Conservation (phyloP, 2,329 filamentous ascomycete species). For the Ceratocystis colombiana region DNA sequence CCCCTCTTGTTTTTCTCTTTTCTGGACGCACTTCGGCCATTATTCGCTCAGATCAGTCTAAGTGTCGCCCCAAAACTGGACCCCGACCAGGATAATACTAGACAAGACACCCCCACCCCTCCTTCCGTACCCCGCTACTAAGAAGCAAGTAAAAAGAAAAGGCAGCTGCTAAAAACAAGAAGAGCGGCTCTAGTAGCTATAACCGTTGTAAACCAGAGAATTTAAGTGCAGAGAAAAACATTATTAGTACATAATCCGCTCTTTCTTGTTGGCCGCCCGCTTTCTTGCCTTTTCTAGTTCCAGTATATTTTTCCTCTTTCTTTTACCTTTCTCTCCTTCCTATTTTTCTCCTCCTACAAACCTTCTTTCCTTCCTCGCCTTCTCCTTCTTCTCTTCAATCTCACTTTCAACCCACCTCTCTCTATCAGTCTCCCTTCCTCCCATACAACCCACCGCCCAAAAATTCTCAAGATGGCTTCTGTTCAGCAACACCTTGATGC, state of each 20-base stretch:
- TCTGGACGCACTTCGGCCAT: constrained; percentile 24
- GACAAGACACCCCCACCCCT: not conserved
- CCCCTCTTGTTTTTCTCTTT: not conserved
- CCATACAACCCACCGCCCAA: not conserved
- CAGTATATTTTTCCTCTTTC: constrained; percentile 16
- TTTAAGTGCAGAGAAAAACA: not conserved
- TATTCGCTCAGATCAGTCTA: constrained; percentile 25
- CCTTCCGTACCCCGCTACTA: not conserved
- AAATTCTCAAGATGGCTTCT: constrained; percentile 41
- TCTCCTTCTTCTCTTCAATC: constrained; percentile 17
- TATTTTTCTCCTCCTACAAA: constrained; percentile 23
- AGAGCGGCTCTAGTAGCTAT: not conserved
- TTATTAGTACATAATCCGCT: constrained; percentile 10
- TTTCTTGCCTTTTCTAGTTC: constrained; percentile 20
- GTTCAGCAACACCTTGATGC: constrained; percentile 79
- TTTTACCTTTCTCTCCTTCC: constrained; percentile 19
- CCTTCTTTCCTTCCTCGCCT: constrained; percentile 26
- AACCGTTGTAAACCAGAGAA: not conserved
- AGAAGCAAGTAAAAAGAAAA: not conserved
- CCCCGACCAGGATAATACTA: not conserved
- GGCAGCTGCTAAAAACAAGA: not conserved
- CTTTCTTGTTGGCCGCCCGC: constrained; percentile 11
- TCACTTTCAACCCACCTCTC: constrained; percentile 4
- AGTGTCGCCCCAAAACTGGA: constrained; percentile 4
- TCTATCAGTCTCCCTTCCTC: constrained; percentile 14